Base-by-base conservation (phyloP, 1,139 yeast species). In the Scheffersomyces lignicola region DNA sequence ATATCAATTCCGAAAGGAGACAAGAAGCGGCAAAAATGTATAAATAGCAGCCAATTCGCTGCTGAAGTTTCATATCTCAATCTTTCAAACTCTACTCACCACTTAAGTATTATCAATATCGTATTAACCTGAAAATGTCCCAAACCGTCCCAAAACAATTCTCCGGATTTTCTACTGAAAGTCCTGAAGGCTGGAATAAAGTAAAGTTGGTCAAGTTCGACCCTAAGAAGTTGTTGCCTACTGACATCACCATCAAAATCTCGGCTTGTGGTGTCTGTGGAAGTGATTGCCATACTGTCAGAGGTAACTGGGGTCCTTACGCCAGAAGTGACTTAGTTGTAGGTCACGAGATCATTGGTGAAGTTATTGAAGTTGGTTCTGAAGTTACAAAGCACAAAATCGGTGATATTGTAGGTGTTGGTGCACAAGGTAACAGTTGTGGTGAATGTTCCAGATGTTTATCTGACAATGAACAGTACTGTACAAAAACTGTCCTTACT, bases 361-460 rank as follows among this genome's bases (percentile, higher is more conserved):
- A 62, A 13, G 80, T 76, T 21, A 61, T 70, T 36, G 60, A 62
- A 25, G 58, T 74, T 18, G 83, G 83, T 32, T 46, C 61, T 7
- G 52, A 62, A 15, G 81, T 76, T 22, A 59, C 60, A 20, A 46
- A 55, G 24, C 53, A 69, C 45, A 68, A 72, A 51, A 49, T 73
- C 14, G 83, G 83, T 36, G 79, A 78, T 42, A 58, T 78, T 40
- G 83, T 78, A 29, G 85, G 83, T 27, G 68, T 75, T 39, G 84
- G 84, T 36, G 81, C 83, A 29, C 69, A 68, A 41, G 52, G 65
- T 23, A 61, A 57, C 39, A 60, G 76, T 13, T 79, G 84, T 54
- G 47, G 51, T 39, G 47, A 50, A 3, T 79, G 84, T 53, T 46
- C 54, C 36, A 56, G 68, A 38, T 79, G 84, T 55, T 44, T 51